Evolutionary conservation across 2,329 filamentous ascomycete species (phyloP).

Genomic region (Cladorrhinum sp.): DNA sequence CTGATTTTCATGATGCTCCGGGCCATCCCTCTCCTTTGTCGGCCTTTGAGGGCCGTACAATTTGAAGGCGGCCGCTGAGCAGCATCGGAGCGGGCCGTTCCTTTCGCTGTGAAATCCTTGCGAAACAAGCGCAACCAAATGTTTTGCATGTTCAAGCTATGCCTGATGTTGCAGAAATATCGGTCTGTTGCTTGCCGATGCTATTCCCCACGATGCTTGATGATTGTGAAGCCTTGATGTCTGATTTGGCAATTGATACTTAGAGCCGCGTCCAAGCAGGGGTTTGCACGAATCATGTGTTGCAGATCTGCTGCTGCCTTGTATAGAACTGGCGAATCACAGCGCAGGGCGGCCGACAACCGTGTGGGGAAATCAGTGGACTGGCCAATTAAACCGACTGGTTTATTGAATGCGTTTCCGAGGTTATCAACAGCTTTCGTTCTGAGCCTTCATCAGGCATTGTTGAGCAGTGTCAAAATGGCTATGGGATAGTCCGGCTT

Average conservation of each 20-base stretch:
- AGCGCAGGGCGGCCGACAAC: neutral
- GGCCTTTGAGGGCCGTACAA: neutral
- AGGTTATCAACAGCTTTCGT: neutral
- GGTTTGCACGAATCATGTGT: neutral
- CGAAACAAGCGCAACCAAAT: neutral
- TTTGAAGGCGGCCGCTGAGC: neutral
- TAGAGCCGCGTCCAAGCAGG: neutral
- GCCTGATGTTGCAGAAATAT: neutral
- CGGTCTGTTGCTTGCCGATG: too few species aligned
- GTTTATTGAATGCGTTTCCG: neutral
- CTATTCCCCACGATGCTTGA: too few species aligned
- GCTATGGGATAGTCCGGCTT: neutral
- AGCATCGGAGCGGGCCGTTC: slow-evolving; percentile 26
- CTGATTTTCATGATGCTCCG: slow-evolving; percentile 2
- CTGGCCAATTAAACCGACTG: neutral
- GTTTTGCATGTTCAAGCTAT: slow-evolving; percentile 2
- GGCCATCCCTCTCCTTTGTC: neutral
- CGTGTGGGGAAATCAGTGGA: neutral
- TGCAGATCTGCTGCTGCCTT: neutral
- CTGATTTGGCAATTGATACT: neutral
- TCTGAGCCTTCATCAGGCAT: too few species aligned
- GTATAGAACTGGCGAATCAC: neutral
- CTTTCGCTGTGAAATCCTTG: slow-evolving; percentile 13
- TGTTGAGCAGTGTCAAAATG: slow-evolving; percentile 2
- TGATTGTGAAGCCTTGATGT: neutral